Percentiles rank a stretch among this genome's conserved stretches.
Conservation (phyloP, 805 yeast species). For the Hanseniaspora pseudoguilliermondii region DNA sequence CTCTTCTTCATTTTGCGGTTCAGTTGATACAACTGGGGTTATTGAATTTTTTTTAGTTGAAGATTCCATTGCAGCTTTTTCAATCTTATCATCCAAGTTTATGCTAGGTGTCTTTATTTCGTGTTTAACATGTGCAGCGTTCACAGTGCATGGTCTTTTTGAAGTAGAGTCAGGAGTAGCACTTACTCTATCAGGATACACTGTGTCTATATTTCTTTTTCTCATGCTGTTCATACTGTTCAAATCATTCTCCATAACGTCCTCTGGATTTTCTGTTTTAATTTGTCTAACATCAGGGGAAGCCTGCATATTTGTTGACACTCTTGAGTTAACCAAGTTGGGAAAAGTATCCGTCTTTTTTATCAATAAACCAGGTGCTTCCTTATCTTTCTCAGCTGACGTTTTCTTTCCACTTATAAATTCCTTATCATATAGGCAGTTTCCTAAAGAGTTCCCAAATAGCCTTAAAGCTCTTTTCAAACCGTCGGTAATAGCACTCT, state of each 20-base stretch:
- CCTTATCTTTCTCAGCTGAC: not conserved
- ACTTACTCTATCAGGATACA: not conserved
- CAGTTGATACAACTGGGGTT: not conserved
- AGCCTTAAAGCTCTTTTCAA: slow-evolving; percentile 65
- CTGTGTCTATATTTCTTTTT: slow-evolving; percentile 1
- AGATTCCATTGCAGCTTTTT: not conserved
- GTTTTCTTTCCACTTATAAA: slow-evolving; percentile 29
- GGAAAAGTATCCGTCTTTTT: slow-evolving; percentile 10
- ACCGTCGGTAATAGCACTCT: slow-evolving; percentile 76
- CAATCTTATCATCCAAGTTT: not conserved
- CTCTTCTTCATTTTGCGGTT: not conserved
- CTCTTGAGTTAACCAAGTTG: slow-evolving; percentile 32
- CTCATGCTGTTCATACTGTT: not conserved
- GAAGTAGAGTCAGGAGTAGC: not conserved
- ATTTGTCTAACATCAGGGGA: slow-evolving; percentile 26
- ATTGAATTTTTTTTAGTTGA: not conserved
- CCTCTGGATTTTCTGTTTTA: slow-evolving; percentile 20
- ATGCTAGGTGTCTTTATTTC: not conserved
- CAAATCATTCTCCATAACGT: not conserved
- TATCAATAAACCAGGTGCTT: slow-evolving; percentile 13
- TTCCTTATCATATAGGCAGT: slow-evolving; percentile 69
- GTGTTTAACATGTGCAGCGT: not conserved
- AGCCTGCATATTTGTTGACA: slow-evolving; percentile 25
- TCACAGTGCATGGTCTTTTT: not conserved
- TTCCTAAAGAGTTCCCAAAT: slow-evolving; percentile 73